Evolutionary conservation across 176 grass and related monocot genomes (phyloP).

Genomic region (Avena eriantha): DNA sequence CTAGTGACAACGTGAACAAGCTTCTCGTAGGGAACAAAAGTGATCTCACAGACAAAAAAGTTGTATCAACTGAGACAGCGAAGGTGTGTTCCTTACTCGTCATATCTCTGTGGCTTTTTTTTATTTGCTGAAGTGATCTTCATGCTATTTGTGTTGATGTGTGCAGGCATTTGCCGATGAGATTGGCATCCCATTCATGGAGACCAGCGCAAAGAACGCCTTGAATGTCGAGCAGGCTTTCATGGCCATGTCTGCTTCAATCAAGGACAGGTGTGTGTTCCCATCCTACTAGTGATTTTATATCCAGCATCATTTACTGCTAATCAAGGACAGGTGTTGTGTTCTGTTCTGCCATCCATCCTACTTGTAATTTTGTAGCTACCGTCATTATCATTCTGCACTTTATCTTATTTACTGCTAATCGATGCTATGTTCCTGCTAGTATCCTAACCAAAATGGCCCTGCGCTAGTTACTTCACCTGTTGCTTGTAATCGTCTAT

Average conservation of each 20-base stretch:
- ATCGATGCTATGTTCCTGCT: not conserved
- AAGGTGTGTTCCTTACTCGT: conserved; percentile 43
- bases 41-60: conserved; percentile 79
- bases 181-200: conserved; percentile 84
- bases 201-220: conserved; percentile 76
- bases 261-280: conserved; percentile 59
- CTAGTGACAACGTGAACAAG: conserved; percentile 86
- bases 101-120: not conserved
- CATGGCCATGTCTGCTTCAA: conserved; percentile 73
- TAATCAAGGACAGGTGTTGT: conserved; percentile 31
- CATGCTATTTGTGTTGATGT: not conserved
- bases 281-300: too few relatives aligned
- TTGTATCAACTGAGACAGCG: conserved; percentile 73
- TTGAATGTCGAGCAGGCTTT: conserved; percentile 78
- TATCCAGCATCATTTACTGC: too few relatives aligned
- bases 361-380: too few relatives aligned
- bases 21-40: conserved; percentile 85
- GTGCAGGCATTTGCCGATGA: conserved; percentile 67
- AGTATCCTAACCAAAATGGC: not conserved
- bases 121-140: not conserved
- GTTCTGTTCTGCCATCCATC: too few relatives aligned
- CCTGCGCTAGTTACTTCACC: not conserved
- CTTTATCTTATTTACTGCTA: not conserved
- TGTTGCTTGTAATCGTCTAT: not conserved
- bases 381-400: too few relatives aligned